Conservation (phyloP, 768 basidiomycete genomes). For the Lactarius sanguifluus region DNA sequence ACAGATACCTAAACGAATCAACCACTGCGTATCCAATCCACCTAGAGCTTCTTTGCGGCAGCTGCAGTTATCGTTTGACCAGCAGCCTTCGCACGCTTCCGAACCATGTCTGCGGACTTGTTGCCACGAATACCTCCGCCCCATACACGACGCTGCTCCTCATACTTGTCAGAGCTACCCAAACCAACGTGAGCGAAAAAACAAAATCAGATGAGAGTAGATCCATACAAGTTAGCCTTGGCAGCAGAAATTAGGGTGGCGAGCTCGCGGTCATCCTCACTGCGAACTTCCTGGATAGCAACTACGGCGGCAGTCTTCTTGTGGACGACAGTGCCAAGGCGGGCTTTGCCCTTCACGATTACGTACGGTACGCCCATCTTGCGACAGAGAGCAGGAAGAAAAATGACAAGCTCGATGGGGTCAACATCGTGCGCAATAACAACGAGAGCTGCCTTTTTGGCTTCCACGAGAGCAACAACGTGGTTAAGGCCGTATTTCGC, state of each 20-base stretch:
- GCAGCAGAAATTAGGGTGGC: slow-evolving; percentile 89
- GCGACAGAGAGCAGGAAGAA: slow-evolving; percentile 95
- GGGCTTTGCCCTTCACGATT: slow-evolving; percentile 97
- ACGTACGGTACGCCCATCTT: slow-evolving; percentile 99
- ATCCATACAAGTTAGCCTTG: slow-evolving; percentile 92
- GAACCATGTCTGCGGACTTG: slow-evolving; percentile 91
- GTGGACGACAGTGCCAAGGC: slow-evolving; percentile 96
- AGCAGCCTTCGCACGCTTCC: slow-evolving; percentile 90
- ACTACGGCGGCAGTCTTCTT: slow-evolving; percentile 97
- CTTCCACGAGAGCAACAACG: slow-evolving; percentile 91
- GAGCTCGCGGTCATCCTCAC: slow-evolving; percentile 91
- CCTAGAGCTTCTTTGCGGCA: slow-evolving; percentile 63
- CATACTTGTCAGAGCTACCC: slow-evolving; percentile 84
- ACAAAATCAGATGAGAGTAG: not conserved
- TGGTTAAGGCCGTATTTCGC: slow-evolving; percentile 98
- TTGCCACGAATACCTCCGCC: slow-evolving; percentile 94
- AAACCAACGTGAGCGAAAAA: slow-evolving; percentile 3
- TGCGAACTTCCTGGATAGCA: slow-evolving; percentile 90
- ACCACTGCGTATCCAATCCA: not conserved
- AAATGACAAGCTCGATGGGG: slow-evolving; percentile 98
- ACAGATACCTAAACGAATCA: not conserved
- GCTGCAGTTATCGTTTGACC: slow-evolving; percentile 64
- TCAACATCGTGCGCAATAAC: slow-evolving; percentile 98
- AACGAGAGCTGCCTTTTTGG: slow-evolving; percentile 95
- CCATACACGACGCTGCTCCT: slow-evolving; percentile 89